A percentile compares a stretch with the other conserved stretches of the same genome.
These are phyloP conservation scores for Pythium sp. DNA, from an alignment of 352 stramenopile genomes.

Conservation along the genomic window DNA sequence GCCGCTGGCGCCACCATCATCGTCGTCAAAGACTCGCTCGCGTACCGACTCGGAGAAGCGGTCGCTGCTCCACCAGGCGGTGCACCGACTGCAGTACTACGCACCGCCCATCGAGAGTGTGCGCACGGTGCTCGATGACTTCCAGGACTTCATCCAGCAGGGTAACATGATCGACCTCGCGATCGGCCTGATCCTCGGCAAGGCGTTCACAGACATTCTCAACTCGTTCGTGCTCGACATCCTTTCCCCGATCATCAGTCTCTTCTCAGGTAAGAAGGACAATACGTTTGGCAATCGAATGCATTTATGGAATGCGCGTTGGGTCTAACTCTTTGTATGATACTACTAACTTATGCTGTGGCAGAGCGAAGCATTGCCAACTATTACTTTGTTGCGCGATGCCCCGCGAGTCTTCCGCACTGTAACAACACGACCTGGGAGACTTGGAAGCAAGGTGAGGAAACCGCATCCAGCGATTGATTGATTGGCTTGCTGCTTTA, in stretches of 20 bases:
- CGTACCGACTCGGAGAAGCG: slow-evolving; percentile 11
- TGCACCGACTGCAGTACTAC: slow-evolving; percentile 20
- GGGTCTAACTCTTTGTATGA: neutral
- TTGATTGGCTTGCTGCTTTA: neutral
- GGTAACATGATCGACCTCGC: slow-evolving; percentile 75
- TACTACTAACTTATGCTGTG: neutral
- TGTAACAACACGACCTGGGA: slow-evolving; percentile 55
- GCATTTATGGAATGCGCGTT: neutral
- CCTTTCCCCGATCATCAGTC: slow-evolving; percentile 58
- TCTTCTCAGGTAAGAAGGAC: slow-evolving; percentile 45
- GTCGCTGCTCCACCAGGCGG: slow-evolving; percentile 20
- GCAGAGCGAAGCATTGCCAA: slow-evolving; percentile 59
- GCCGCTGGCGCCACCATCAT: neutral
- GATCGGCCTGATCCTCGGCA: slow-evolving; percentile 63
- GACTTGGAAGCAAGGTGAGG: slow-evolving; percentile 60
- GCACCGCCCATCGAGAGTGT: slow-evolving; percentile 31
- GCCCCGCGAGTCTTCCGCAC: slow-evolving; percentile 25
- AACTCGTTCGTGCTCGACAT: slow-evolving; percentile 73
- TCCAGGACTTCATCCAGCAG: slow-evolving; percentile 74
- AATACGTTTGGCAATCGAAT: neutral
- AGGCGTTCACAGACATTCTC: slow-evolving; percentile 65
- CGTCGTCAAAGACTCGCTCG: neutral
- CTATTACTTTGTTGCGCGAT: slow-evolving; percentile 57
- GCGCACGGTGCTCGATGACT: slow-evolving; percentile 44
- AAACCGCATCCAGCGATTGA: neutral